These are phyloP conservation scores for Macadamia tetraphylla DNA, from an alignment of 164 flowering plant genomes.

Conservation along the genomic window DNA sequence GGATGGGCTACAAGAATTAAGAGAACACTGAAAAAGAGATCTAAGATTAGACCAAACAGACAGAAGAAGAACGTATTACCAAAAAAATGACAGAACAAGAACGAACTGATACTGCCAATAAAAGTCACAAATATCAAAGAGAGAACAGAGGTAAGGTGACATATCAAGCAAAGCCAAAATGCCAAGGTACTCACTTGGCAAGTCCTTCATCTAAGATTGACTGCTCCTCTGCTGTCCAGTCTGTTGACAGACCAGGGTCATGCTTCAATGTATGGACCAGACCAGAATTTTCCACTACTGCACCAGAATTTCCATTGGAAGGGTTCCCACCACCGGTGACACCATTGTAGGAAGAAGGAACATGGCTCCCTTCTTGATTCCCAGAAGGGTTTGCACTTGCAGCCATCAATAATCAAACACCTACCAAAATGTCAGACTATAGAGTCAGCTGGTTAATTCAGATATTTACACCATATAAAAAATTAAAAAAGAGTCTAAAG, in stretches of 20 bases:
- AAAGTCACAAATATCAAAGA: too few relatives aligned
- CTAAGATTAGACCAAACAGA: too few relatives aligned
- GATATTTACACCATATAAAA: slow-evolving; percentile 5
- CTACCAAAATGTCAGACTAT: slow-evolving; percentile 8
- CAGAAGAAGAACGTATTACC: too few relatives aligned
- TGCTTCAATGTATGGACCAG: slow-evolving; percentile 37
- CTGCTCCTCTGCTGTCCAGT: slow-evolving; percentile 61
- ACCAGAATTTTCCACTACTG: slow-evolving; percentile 20
- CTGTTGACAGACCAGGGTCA: slow-evolving; percentile 47
- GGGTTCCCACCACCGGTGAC: slow-evolving; percentile 13
- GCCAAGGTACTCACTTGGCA: slow-evolving; percentile 28
- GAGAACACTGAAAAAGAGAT: too few relatives aligned
- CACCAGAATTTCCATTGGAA: slow-evolving; percentile 25
- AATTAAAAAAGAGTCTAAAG: slow-evolving; percentile 10
- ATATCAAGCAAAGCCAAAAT: not conserved
- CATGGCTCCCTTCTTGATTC: slow-evolving; percentile 34
- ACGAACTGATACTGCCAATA: too few relatives aligned
- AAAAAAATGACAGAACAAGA: too few relatives aligned
- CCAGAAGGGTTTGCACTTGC: slow-evolving; percentile 45
- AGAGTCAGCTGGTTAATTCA: slow-evolving; percentile 21
- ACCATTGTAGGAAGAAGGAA: slow-evolving; percentile 25
- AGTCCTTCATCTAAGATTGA: slow-evolving; percentile 47
- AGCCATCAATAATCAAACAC: slow-evolving; percentile 30
- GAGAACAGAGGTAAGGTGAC: too few relatives aligned
- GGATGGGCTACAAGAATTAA: too few relatives aligned